phyloP scores from a whole-genome alignment of 2,329 filamentous ascomycete species.

The Elsinoe australis region DNA sequence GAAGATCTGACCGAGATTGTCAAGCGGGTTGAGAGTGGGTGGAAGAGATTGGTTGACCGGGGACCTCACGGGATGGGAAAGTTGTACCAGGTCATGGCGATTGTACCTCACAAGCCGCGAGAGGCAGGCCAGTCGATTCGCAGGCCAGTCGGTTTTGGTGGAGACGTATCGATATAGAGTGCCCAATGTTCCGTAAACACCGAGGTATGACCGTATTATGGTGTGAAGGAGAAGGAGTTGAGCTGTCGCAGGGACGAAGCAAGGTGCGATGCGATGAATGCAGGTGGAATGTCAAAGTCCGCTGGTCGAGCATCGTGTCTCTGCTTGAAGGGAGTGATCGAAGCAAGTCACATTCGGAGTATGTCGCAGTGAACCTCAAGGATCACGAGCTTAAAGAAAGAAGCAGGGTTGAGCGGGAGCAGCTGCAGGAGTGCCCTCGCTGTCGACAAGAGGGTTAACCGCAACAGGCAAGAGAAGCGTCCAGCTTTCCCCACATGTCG shows the following conservation, averaged over 20 bases:
- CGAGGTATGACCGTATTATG: constrained; percentile 3
- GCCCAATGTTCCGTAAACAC: not conserved
- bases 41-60: constrained; percentile 75
- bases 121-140: constrained; percentile 61
- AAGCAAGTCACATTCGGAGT: not conserved
- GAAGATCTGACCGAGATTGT: constrained; percentile 41
- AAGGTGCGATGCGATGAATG: too few relatives aligned
- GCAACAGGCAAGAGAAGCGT: constrained; percentile 6
- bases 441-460: constrained; percentile 10
- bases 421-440: not conserved
- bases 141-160: constrained; percentile 86
- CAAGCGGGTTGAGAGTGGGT: constrained; percentile 61
- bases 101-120: constrained; percentile 54
- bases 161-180: constrained; percentile 38
- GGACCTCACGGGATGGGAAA: constrained; percentile 84
- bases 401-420: not conserved
- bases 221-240: too few relatives aligned
- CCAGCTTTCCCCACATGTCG: constrained; percentile 9
- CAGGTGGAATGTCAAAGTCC: too few relatives aligned
- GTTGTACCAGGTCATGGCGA: constrained; percentile 86
- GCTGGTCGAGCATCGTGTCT: too few relatives aligned
- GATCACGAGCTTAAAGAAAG: not conserved
- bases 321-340: too few relatives aligned
- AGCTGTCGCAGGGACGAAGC: too few relatives aligned
- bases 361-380: too few relatives aligned